A percentile compares a stretch with the other conserved stretches of the same genome.
Conservation (phyloP, 345 rosid species). For the Draba incana region DNA sequence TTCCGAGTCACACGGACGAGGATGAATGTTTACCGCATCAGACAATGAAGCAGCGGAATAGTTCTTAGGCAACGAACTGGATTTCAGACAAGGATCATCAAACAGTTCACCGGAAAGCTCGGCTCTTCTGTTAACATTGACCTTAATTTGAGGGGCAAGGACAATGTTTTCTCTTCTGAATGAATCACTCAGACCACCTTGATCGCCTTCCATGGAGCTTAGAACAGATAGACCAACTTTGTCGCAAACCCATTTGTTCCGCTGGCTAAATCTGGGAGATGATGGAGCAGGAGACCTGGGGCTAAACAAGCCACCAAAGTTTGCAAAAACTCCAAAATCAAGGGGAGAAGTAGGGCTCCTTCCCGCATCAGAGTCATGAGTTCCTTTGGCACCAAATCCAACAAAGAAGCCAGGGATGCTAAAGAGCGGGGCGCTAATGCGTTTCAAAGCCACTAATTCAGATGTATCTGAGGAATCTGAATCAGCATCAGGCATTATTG, state of each 20-base stretch:
- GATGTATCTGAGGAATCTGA: conserved; percentile 16
- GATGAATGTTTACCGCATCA: conserved; percentile 29
- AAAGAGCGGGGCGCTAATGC: conserved; percentile 43
- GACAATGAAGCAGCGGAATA: conserved; percentile 39
- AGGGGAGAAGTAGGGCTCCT: conserved; percentile 70
- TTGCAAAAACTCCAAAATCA: conserved; percentile 55
- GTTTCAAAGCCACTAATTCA: conserved; percentile 36
- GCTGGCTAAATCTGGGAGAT: conserved; percentile 33
- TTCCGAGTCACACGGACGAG: background rate
- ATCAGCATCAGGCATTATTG: conserved; percentile 32
- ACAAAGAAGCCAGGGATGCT: conserved; percentile 49
- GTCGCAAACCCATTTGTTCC: conserved; percentile 51
- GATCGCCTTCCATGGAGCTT: conserved; percentile 33
- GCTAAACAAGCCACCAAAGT: conserved; percentile 55
- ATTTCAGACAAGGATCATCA: conserved; percentile 39
- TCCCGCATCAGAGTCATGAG: conserved; percentile 46
- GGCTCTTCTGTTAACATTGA: conserved; percentile 1
- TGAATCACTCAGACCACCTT: conserved; percentile 9
- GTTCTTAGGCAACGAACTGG: conserved; percentile 53
- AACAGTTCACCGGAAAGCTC: background rate
- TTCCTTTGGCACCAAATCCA: conserved; percentile 10
- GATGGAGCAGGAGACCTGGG: conserved; percentile 46
- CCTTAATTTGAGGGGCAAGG: conserved; percentile 58
- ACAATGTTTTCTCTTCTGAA: conserved; percentile 51
- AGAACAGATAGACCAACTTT: conserved; percentile 66